Evolutionary conservation across 331 rosid genomes (phyloP), one percentile per base, ranked within the genome.

Genomic region (Malus hybrid): DNA sequence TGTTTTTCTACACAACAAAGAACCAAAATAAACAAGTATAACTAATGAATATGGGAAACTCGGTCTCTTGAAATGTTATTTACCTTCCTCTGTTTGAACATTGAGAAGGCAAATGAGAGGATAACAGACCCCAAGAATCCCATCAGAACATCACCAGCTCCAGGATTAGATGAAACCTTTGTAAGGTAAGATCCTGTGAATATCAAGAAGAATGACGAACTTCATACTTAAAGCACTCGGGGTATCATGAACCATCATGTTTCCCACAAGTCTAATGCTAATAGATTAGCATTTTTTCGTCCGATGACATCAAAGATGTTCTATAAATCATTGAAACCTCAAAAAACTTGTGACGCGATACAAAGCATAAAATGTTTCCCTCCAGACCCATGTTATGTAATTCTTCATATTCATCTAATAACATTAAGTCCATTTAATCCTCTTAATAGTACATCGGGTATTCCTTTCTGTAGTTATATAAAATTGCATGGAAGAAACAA

Each of bases 51-150:
- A 7, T 24, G 53, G 50, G 81, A 44, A 50, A 29, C 18, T 30
- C 44, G 48, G 70, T 15, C 70, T 19, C 28, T 10, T 33, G 4
- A 34, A 65, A 65, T 9, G 57, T 44, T 73, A 62, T 57, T 66
- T 89, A 93, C 97, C 98, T 89, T 91, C 81, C 93, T 89, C 86
- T 94, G 98, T 79, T 90, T 90, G 84, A 91, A 94, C 97, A 94
- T 94, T 42, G 97, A 94, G 89, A 94, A 94, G 78, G 98, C 90
- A 81, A 94, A 94, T 57, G 98, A 94, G 80, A 94, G 97, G 82
- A 94, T 94, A 34, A 91, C 97, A 77, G 97, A 87, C 57, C 97
- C 98, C 87, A 94, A 82, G 88, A 94, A 94, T 78, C 96, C 96
- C 97, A 89, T 94, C 80, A 94, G 81, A 76, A 94, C 77, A 80